These are phyloP conservation scores for Periconia digitata DNA, from an alignment of 2,329 filamentous ascomycete genomes.

Conservation along the genomic window DNA sequence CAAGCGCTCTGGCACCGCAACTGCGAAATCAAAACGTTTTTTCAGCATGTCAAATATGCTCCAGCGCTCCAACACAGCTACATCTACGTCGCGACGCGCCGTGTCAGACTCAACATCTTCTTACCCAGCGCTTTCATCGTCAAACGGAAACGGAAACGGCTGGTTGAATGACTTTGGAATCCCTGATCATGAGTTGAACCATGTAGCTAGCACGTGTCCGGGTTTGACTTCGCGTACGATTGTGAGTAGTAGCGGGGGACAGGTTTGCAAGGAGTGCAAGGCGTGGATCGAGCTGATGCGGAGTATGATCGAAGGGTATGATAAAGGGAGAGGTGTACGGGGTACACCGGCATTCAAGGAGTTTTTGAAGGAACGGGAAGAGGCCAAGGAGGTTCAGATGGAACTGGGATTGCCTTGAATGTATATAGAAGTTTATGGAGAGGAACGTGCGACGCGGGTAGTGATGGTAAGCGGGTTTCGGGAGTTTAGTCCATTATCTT, in stretches of 20 bases:
- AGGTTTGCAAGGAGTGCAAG: constrained; percentile 33
- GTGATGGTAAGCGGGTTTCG: too few species aligned
- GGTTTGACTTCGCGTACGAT: constrained; percentile 19
- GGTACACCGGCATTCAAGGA: constrained; percentile 33
- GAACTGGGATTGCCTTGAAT: background rate
- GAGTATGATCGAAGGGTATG: constrained; percentile 31
- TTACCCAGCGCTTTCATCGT: background rate
- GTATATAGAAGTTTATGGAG: background rate
- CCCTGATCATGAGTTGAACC: constrained; percentile 27
- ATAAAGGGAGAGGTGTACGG: constrained; percentile 31
- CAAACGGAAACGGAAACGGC: background rate
- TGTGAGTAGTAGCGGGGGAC: constrained; percentile 23
- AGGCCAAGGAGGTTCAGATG: constrained; percentile 11
- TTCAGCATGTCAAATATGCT: constrained; percentile 20
- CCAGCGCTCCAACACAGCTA: constrained; percentile 22
- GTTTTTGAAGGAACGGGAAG: constrained; percentile 29
- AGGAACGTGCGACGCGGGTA: too few species aligned
- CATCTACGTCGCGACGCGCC: constrained; percentile 22
- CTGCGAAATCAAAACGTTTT: constrained; percentile 19
- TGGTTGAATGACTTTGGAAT: constrained; percentile 7
- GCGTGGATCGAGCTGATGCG: constrained; percentile 32
- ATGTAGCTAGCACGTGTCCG: constrained; percentile 18
- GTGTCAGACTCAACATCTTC: constrained; percentile 16
- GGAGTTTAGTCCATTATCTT: too few species aligned
- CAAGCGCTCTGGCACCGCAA: constrained; percentile 15